These are phyloP conservation scores for Neltuma alba DNA, from an alignment of 306 rosid species.

Conservation along the genomic window DNA sequence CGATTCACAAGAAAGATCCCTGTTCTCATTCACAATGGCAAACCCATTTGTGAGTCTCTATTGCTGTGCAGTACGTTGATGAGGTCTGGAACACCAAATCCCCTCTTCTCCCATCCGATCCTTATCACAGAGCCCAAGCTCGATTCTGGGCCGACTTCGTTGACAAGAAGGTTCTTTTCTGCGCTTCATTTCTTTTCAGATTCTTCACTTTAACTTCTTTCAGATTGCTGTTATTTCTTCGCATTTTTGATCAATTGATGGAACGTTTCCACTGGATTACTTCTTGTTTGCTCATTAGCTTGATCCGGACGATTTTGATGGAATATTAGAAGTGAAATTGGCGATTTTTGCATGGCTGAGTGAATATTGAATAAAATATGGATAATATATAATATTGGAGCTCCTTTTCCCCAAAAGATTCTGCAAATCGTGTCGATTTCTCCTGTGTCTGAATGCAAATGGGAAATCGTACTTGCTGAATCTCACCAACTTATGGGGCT, in stretches of 20 bases:
- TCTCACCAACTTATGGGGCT: not conserved
- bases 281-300: not conserved
- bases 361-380: not conserved
- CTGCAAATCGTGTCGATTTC: not conserved
- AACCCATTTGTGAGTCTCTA: slow-evolving; percentile 47
- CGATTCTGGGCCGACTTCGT: slow-evolving; percentile 42
- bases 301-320: not conserved
- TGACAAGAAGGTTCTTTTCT: slow-evolving; percentile 37
- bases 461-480: not conserved
- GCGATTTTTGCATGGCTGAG: too few species aligned
- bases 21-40: slow-evolving; percentile 49
- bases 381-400: not conserved
- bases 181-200: not conserved
- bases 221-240: not conserved
- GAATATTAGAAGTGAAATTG: not conserved
- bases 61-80: slow-evolving; percentile 45
- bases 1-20: slow-evolving; percentile 51
- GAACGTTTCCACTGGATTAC: not conserved
- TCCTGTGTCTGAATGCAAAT: not conserved
- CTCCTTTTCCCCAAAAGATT: not conserved
- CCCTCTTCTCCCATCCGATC: slow-evolving; percentile 46
- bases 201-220: not conserved
- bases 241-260: not conserved
- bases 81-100: slow-evolving; percentile 38
- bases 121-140: slow-evolving; percentile 40